These are phyloP conservation scores for Wickerhamomyces queroliae DNA, from an alignment of 805 yeast species.

Conservation along the genomic window DNA sequence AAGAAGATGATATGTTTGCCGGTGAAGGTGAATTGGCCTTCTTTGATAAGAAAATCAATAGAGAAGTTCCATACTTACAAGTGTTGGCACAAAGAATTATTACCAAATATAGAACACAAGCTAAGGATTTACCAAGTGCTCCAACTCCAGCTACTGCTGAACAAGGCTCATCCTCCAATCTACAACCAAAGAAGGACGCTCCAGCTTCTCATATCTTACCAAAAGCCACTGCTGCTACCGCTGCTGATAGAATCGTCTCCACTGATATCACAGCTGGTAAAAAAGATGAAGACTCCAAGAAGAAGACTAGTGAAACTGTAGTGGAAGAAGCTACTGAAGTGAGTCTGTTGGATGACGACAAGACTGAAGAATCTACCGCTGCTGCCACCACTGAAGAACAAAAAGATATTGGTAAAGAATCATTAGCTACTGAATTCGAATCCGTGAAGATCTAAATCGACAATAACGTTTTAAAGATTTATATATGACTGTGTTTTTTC, in stretches of 20 bases:
- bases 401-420: not conserved
- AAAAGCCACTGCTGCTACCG: slow-evolving; percentile 5
- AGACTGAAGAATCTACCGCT: not conserved
- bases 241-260: slow-evolving; percentile 15
- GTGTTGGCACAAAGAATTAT: slow-evolving; percentile 31
- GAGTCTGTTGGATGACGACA: not conserved
- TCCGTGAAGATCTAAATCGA: not conserved
- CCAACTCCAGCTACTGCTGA: slow-evolving; percentile 2
- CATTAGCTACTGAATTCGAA: not conserved
- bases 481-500: too few relatives aligned
- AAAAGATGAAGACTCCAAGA: not conserved
- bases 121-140: slow-evolving; percentile 5
- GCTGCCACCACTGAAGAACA: not conserved
- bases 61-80: slow-evolving; percentile 37
- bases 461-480: too few relatives aligned
- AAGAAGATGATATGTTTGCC: slow-evolving; percentile 59
- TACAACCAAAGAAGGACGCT: slow-evolving; percentile 4
- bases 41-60: slow-evolving; percentile 51
- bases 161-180: not conserved
- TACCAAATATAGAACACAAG: slow-evolving; percentile 13
- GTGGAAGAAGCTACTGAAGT: slow-evolving; percentile 1
- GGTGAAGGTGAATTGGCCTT: slow-evolving; percentile 73
- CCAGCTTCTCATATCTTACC: slow-evolving; percentile 8
- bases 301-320: too few relatives aligned
- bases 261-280: slow-evolving; percentile 13